Conservation (phyloP, 495 filamentous ascomycete species). For the Darksidea phi region DNA sequence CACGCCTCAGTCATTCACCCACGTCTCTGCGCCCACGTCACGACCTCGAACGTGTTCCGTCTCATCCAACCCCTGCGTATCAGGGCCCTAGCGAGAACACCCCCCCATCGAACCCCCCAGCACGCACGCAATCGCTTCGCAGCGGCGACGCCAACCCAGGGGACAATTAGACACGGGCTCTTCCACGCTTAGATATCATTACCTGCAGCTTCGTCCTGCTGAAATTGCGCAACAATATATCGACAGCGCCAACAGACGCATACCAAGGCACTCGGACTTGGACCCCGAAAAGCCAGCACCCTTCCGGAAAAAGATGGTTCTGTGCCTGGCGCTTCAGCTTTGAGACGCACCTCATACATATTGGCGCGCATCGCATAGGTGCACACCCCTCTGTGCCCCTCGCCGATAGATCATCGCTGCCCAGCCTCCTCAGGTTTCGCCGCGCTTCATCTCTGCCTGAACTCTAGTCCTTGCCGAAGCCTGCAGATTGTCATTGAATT, state of each 20-base stretch:
- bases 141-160: too few species aligned
- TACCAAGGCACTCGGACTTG: slow-evolving; percentile 9
- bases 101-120: not conserved
- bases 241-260: not conserved
- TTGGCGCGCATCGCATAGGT: slow-evolving; percentile 20
- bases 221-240: not conserved
- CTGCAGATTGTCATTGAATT: slow-evolving; percentile 24
- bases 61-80: slow-evolving; percentile 32
- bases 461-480: slow-evolving; percentile 10
- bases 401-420: slow-evolving; percentile 6
- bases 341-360: slow-evolving; percentile 36
- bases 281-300: slow-evolving; percentile 12
- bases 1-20: not conserved
- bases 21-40: not conserved
- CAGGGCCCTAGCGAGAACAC: slow-evolving; percentile 8
- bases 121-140: too few species aligned
- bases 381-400: slow-evolving; percentile 9
- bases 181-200: too few species aligned
- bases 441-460: slow-evolving; percentile 30
- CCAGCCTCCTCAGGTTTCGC: slow-evolving; percentile 10
- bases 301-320: slow-evolving; percentile 27
- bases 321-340: slow-evolving; percentile 30
- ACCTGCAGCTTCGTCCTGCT: not conserved
- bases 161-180: too few species aligned
- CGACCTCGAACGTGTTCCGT: slow-evolving; percentile 28